Evolutionary conservation across 129 eudicot genomes (phyloP), one percentile per base, ranked within the genome.

Genomic region (Saussurea involucrata): DNA sequence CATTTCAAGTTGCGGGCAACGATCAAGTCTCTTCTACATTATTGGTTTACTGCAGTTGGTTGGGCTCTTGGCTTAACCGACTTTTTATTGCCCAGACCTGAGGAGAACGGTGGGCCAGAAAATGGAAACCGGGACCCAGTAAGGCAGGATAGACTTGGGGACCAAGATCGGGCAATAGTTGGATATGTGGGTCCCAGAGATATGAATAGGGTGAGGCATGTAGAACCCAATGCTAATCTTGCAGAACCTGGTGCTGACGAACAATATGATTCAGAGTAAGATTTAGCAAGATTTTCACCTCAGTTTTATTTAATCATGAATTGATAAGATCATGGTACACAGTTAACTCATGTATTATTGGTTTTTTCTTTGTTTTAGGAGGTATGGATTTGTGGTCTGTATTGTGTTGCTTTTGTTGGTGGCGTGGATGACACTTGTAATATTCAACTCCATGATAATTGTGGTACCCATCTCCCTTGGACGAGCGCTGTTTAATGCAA

Each of bases 391-490:
- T 87, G 90, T 90, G 83, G 76, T 93, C 31, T 85, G 86, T 18
- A 93, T 93, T 28, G 97, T 93, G 81, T 83, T 93, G 75, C 81
- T 93, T 82, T 66, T 93, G 83, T 73, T 93, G 86, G 92, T 88
- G 66, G 98, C 98, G 42, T 93, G 98, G 98, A 85, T 90, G 89
- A 93, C 98, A 11, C 87, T 90, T 21, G 92, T 93, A 1, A 72
- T 90, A 28, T 85, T 85, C 40, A 90, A 93, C 71, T 90, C 95
- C 27, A 79, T 53, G 61, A 18, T 95, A 75, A 83, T 95, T 63
- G 84, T 95, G 75, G 83, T 88, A 68, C 98, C 98, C 12, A 68
- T 95, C 57, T 86, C 96, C 2, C 92, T 91, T 82, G 98, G 98
- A 29, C 84, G 97, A 25, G 80, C 87, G 33, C 83, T 91, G 69